Evolutionary conservation across 1,284 basidiomycete genomes (phyloP), one percentile per base, ranked within the genome.

Genomic region (Bjerkandera adusta): DNA sequence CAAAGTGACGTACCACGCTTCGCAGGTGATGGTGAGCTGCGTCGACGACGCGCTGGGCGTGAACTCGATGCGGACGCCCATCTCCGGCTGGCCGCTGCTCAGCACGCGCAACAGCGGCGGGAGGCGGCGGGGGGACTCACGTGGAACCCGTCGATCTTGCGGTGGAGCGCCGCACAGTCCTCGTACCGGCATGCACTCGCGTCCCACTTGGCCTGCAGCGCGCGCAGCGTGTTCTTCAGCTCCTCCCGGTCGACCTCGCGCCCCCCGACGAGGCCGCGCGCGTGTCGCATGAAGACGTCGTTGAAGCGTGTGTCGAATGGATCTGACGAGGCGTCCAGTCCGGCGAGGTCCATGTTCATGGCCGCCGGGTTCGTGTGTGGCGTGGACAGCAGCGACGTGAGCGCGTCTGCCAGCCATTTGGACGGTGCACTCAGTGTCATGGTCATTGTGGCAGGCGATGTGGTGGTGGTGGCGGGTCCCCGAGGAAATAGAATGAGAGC

Each of bases 191-290:
- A 39, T 22, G 47, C 46, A 39, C 51, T 40, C 5, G 54, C 26
- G 43, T 52, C 54, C 58, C 58, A 59, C 36, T 45, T 40, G 41
- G 52, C 52, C 50, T 57, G 58, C 32, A 59, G 47, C 43, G 50
- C 48, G 12, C 55, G 34, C 47, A 57, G 48, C 26, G 44, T 47
- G 15, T 47, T 27, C 50, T 54, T 57, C 37, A 59, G 43, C 20
- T 50, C 51, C 21, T 56, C 56, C 25, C 56, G 43, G 30, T 57
- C 52, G 21, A 59, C 57, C 13, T 53, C 41, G 13, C 44, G 48
- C 13, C 57, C 56, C 33, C 49, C 52, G 25, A 59, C 51, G 30
- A 54, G 55, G n/a, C 56, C 57, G 18, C 48, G 51, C 25, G 56
- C 56, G 22, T 56, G 48, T 8, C 41, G 50, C 18, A 45, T 46